Evolutionary conservation across 176 grass and related monocot genomes (phyloP).

Genomic region (Aegilops bicornis): DNA sequence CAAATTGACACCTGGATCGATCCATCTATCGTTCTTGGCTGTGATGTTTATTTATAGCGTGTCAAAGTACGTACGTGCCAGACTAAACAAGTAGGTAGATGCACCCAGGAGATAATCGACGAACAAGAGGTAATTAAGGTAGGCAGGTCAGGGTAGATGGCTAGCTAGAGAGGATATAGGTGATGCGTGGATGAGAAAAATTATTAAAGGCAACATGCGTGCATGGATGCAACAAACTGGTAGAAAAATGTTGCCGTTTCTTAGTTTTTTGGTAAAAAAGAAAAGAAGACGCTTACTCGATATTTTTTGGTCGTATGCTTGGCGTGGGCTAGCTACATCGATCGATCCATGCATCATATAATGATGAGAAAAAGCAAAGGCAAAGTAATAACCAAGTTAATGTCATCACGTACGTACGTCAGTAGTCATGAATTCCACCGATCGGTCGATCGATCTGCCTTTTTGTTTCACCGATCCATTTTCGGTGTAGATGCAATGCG

Average conservation of each 20-base stretch:
- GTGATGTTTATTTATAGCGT: not conserved
- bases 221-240: no score
- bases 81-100: not conserved
- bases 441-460: not conserved
- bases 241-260: no score
- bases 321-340: not conserved
- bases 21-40: not conserved
- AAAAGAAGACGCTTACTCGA: no score
- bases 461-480: not conserved
- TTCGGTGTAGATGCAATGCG: not conserved
- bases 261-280: no score
- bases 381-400: not conserved
- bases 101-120: not conserved
- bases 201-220: not conserved
- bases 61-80: not conserved
- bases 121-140: not conserved
- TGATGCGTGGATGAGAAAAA: not conserved
- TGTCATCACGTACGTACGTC: not conserved
- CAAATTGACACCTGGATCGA: no score
- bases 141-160: conserved; percentile 6
- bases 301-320: not conserved
- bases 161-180: not conserved
- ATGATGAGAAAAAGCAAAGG: not conserved
- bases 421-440: not conserved
- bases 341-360: not conserved